Base-by-base conservation (phyloP, 345 rosid species). In the Brassica cretica region DNA sequence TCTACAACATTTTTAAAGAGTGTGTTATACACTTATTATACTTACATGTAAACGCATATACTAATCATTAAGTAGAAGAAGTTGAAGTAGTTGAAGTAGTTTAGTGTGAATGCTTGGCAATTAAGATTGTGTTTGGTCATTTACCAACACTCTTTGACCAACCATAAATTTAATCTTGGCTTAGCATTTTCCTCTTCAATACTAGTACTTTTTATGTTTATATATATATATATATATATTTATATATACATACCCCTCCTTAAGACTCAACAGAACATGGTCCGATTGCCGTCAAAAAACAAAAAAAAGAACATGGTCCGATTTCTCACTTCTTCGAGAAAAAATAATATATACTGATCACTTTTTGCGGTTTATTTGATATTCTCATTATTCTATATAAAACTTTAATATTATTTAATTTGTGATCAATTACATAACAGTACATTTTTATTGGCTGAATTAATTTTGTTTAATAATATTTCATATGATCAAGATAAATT, bases 91-190 rank as follows among this genome's bases (percentile, higher is more conserved):
- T 41, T 67, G 73, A 67, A 25, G 18, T 66, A 72, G 81, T 72
- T 72, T 60, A 73, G 65, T 73, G 78, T 73, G 78, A 73, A 78
- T 73, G 78, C 74, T 73, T 68, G 78, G 65, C 65, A 66, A 33
- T 73, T 78, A 78, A 67, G 82, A 33, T 61, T 67, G 44, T 73
- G 78, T 61, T 78, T 56, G 64, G 19, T 67, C 74, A 73, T 78
- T 78, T 73, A 73, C 19, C 68, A 78, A 78, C 77, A 60, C 46
- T 61, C 70, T 61, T 78, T 78, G 74, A 78, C 21, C 21, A 19
- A 25, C 27, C 27, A 25, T 25, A 25, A 25, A 25, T 25, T 25
- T 25, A 25, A 25, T 25, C 27, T 25, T 25, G 27, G 27, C 27
- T 25, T 25, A 66, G 10, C 63, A 7, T 49, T 70, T 41, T 41